These are phyloP conservation scores for Exophiala mesophila DNA, from an alignment of 2,329 filamentous ascomycete species.

Conservation along the genomic window DNA sequence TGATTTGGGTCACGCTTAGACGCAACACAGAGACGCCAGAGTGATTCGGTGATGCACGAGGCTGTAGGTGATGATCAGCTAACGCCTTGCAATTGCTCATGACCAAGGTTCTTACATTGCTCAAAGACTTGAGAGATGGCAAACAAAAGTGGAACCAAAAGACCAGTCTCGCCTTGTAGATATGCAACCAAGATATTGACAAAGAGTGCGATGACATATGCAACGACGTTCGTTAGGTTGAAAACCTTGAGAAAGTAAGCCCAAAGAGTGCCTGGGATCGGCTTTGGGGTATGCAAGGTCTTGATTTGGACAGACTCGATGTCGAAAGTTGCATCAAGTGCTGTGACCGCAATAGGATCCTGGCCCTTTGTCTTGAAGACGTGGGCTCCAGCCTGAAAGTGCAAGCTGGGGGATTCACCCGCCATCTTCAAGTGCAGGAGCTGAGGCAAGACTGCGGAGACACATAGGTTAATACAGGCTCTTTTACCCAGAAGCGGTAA, in stretches of 20 bases:
- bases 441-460: too few species aligned
- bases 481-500: too few species aligned
- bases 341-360: not conserved
- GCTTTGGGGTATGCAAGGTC: not conserved
- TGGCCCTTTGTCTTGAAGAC: not conserved
- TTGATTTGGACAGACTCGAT: not conserved
- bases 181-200: conserved; percentile 4
- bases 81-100: not conserved
- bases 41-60: conserved; percentile 9
- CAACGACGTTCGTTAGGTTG: not conserved
- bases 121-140: conserved; percentile 11
- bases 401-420: not conserved
- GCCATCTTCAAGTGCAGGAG: too few species aligned
- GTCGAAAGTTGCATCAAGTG: not conserved
- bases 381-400: not conserved
- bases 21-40: conserved; percentile 21
- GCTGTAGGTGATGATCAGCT: conserved; percentile 5
- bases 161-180: not conserved
- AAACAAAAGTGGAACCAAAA: conserved; percentile 8
- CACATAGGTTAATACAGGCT: too few species aligned
- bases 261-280: not conserved
- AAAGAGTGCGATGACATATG: conserved; percentile 6
- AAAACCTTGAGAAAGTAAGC: not conserved
- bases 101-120: conserved; percentile 9
- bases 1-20: conserved; percentile 50